phyloP scores from a whole-genome alignment of 352 stramenopile genomes.

The Pythium pyrilobum region DNA sequence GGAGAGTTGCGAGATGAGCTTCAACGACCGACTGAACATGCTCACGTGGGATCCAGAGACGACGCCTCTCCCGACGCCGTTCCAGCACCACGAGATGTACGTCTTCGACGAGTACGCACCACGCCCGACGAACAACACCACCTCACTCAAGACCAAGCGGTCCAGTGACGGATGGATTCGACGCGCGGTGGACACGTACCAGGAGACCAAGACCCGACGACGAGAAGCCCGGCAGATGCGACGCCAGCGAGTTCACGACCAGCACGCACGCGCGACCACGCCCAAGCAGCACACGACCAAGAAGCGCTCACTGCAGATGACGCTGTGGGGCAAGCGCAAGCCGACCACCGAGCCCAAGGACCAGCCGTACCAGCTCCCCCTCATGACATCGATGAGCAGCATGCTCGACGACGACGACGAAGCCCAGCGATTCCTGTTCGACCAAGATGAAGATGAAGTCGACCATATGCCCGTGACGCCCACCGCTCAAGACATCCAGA shows the following conservation, averaged over 20 bases:
- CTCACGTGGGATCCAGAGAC: constrained; percentile 30
- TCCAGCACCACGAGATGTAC: constrained; percentile 21
- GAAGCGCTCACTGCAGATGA: constrained; percentile 21
- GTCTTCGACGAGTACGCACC: constrained; percentile 29
- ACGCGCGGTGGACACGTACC: constrained; percentile 18
- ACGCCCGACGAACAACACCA: constrained; percentile 1
- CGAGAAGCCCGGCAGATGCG: constrained; percentile 10
- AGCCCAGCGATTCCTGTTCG: constrained; percentile 13
- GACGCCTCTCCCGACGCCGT: constrained; percentile 17
- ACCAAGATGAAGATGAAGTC: constrained; percentile 12
- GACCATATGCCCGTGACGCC: too few relatives aligned
- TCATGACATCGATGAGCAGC: constrained; percentile 10
- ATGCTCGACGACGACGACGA: constrained; percentile 17
- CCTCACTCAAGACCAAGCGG: constrained; percentile 3
- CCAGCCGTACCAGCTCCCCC: constrained; percentile 20
- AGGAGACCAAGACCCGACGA: constrained; percentile 21
- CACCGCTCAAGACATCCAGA: constrained; percentile 2
- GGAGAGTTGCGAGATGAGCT: constrained; percentile 16
- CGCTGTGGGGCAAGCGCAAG: constrained; percentile 10
- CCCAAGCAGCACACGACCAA: constrained; percentile 9
- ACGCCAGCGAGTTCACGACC: not conserved
- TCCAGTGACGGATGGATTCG: constrained; percentile 16
- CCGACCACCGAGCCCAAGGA: constrained; percentile 11
- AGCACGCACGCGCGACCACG: not conserved
- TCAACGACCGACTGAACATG: constrained; percentile 34